These are phyloP conservation scores for Penicillium lividum DNA, from an alignment of 495 filamentous ascomycete genomes.

Conservation along the genomic window DNA sequence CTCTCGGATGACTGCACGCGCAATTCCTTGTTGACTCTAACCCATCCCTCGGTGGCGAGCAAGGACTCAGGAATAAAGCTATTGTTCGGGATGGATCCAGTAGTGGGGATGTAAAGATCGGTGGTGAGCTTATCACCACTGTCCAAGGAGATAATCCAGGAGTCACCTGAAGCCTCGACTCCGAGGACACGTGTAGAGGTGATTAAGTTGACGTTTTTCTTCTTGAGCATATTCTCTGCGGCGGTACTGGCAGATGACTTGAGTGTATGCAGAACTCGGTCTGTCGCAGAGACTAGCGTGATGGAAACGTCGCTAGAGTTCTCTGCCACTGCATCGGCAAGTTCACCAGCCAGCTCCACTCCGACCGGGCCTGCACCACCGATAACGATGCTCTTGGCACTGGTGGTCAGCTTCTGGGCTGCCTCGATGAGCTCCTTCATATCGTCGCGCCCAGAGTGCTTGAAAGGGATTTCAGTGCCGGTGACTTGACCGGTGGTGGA, in stretches of 20 bases:
- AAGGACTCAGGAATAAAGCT: constrained; percentile 54
- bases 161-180: constrained; percentile 13
- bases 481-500: constrained; percentile 37
- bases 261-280: constrained; percentile 35
- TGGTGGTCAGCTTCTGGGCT: constrained; percentile 47
- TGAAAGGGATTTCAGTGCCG: constrained; percentile 54
- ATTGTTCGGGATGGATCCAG: constrained; percentile 61
- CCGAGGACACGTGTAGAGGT: constrained; percentile 22
- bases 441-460: constrained; percentile 42
- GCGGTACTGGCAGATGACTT: constrained; percentile 26
- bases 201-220: constrained; percentile 31
- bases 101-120: constrained; percentile 65
- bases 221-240: constrained; percentile 29
- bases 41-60: constrained; percentile 52
- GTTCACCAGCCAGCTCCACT: constrained; percentile 62
- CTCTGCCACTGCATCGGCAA: constrained; percentile 50
- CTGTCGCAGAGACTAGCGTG: constrained; percentile 44
- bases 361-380: constrained; percentile 70
- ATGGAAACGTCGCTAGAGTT: constrained; percentile 42
- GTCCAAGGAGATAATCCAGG: constrained; percentile 40
- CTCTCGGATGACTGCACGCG: constrained; percentile 41
- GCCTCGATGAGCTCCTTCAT: constrained; percentile 43
- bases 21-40: constrained; percentile 57
- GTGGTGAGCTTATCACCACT: constrained; percentile 44
- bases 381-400: constrained; percentile 61